Percentiles rank a stretch among this genome's conserved stretches.
Conservation (phyloP, 148 eudicot genomes). For the Silene latifolia region DNA sequence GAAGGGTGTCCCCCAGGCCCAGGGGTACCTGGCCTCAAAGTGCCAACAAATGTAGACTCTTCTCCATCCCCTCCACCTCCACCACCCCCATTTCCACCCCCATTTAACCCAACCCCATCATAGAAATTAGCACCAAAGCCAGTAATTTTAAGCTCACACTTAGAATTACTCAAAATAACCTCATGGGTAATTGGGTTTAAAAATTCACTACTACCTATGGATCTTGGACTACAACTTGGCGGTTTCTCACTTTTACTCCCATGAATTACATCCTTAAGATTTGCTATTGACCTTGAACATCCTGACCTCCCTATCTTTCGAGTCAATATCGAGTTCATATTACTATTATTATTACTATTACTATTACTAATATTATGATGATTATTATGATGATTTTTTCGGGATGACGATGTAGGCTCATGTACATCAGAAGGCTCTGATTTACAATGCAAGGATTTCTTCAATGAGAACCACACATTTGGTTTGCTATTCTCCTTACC, state of each 20-base stretch:
- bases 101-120: constrained; percentile 25
- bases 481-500: constrained; percentile 51
- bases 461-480: constrained; percentile 84
- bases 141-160: constrained; percentile 81
- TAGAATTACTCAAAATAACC: constrained; percentile 73
- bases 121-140: constrained; percentile 45
- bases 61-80: constrained; percentile 30
- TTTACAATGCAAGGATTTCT: constrained; percentile 80
- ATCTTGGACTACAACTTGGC: constrained; percentile 83
- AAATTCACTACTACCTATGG: constrained; percentile 92
- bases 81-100: constrained; percentile 11
- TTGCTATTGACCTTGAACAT: constrained; percentile 93
- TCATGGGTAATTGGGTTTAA: constrained; percentile 92
- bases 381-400: constrained; percentile 13
- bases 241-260: constrained; percentile 90
- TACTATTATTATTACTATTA: constrained; percentile 22
- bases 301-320: constrained; percentile 69
- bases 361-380: constrained; percentile 23
- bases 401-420: constrained; percentile 50
- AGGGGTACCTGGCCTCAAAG: constrained; percentile 88
- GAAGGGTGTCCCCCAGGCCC: constrained; percentile 83
- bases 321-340: constrained; percentile 53
- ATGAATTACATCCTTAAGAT: constrained; percentile 88
- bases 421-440: constrained; percentile 84
- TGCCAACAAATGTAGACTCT: constrained; percentile 61